Evolutionary conservation across 495 filamentous ascomycete genomes (phyloP).

Genomic region (Annulohypoxylon moriforme): DNA sequence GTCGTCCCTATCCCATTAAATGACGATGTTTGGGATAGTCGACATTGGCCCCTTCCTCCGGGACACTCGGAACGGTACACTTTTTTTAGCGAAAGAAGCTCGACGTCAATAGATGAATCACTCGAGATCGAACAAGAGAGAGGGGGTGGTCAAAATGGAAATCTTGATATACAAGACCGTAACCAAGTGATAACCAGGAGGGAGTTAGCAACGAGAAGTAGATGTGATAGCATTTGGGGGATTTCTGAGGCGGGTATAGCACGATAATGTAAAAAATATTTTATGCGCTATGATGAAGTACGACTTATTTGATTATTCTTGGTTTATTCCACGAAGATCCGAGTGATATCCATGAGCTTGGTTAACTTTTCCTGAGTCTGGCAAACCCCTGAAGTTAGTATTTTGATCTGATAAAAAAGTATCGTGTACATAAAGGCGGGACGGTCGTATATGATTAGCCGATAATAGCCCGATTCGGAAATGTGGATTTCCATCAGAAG

Average conservation of each 20-base stretch:
- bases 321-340: not conserved
- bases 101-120: conserved; percentile 18
- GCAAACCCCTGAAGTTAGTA: not conserved
- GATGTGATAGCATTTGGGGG: conserved; percentile 31
- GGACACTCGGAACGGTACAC: conserved; percentile 40
- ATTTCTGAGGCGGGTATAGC: conserved; percentile 21
- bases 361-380: not conserved
- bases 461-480: conserved; percentile 19
- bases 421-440: not conserved
- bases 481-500: not conserved
- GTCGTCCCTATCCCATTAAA: conserved; percentile 8
- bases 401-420: conserved; percentile 1
- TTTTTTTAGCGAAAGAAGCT: conserved; percentile 41
- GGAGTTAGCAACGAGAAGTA: not conserved
- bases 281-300: conserved; percentile 4
- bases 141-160: not conserved
- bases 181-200: not conserved
- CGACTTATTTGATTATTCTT: not conserved
- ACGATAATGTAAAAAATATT: conserved; percentile 7
- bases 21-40: conserved; percentile 33
- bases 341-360: not conserved
- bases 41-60: conserved; percentile 38
- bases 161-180: not conserved
- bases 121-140: conserved; percentile 10
- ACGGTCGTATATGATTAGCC: conserved; percentile 20